Conservation (phyloP, 352 stramenopile genomes). For the Plasmopara viticola region DNA sequence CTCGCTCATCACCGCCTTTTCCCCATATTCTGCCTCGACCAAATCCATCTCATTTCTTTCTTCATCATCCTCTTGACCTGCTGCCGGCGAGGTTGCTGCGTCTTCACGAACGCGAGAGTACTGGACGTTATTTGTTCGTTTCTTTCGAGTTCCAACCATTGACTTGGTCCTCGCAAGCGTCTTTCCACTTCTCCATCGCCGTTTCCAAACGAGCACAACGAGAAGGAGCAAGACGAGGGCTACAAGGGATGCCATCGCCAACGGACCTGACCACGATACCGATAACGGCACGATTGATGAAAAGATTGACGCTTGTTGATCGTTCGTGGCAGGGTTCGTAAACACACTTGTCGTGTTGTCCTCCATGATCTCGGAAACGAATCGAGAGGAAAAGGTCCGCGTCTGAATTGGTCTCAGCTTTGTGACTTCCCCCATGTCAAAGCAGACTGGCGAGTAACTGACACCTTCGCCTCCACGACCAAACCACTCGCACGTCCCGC, state of each 20-base stretch:
- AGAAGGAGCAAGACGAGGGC: slow-evolving; percentile 15
- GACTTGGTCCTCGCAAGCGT: slow-evolving; percentile 11
- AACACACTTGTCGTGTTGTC: background rate
- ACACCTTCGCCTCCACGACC: slow-evolving; percentile 8
- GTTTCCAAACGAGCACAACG: slow-evolving; percentile 11
- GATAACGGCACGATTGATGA: slow-evolving; percentile 18
- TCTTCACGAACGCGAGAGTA: slow-evolving; percentile 24
- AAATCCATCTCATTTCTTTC: slow-evolving; percentile 13
- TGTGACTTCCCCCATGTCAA: slow-evolving; percentile 28
- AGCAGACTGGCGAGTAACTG: slow-evolving; percentile 17
- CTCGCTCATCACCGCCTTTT: background rate
- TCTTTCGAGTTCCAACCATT: slow-evolving; percentile 7
- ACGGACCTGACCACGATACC: slow-evolving; percentile 14
- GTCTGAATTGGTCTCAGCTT: slow-evolving; percentile 14
- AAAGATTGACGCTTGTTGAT: slow-evolving; percentile 6
- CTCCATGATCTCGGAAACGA: background rate
- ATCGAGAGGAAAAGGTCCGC: slow-evolving; percentile 1
- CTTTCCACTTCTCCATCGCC: slow-evolving; percentile 7
- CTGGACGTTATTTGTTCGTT: slow-evolving; percentile 14
- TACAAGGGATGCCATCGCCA: slow-evolving; percentile 19
- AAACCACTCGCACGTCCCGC: slow-evolving; percentile 47
- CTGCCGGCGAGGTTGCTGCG: slow-evolving; percentile 5
- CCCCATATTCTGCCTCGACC: slow-evolving; percentile 17
- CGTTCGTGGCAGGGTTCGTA: background rate
- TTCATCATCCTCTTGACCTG: slow-evolving; percentile 7